A percentile compares a stretch with the other conserved stretches of the same genome.
phyloP scores from a whole-genome alignment of 1,284 basidiomycete species.

The Wallemia hederae region DNA sequence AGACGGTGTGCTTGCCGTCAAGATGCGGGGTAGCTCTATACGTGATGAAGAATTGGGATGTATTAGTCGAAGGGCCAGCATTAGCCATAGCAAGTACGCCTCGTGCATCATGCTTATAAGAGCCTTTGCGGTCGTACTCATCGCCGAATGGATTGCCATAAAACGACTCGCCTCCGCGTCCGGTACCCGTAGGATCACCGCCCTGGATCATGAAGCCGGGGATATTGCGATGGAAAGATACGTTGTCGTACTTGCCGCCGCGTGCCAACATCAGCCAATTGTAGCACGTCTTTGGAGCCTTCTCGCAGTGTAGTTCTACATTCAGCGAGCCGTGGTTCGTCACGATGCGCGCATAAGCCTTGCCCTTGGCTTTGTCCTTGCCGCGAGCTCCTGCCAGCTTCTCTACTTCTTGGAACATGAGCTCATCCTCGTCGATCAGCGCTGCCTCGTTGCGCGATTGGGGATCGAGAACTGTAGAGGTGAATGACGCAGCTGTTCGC shows the following conservation, averaged over 20 bases:
- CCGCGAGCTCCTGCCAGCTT: constrained; percentile 45
- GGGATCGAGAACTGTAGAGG: constrained; percentile 66
- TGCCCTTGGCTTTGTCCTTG: constrained; percentile 68
- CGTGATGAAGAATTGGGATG: constrained; percentile 70
- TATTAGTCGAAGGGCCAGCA: constrained; percentile 54
- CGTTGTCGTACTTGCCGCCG: constrained; percentile 64
- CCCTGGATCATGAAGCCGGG: constrained; percentile 97
- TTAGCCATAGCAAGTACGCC: constrained; percentile 74
- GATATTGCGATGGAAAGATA: constrained; percentile 65
- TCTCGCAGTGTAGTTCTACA: constrained; percentile 69
- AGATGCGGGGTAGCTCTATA: constrained; percentile 54
- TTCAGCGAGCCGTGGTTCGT: constrained; percentile 75
- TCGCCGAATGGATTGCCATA: constrained; percentile 92
- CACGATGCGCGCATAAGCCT: constrained; percentile 65
- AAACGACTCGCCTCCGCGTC: constrained; percentile 66
- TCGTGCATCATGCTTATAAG: constrained; percentile 51
- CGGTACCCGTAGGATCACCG: constrained; percentile 87
- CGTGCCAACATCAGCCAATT: constrained; percentile 82
- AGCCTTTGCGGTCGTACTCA: constrained; percentile 56
- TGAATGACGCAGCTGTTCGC: constrained; percentile 68
- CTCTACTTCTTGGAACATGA: constrained; percentile 70
- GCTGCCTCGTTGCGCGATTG: constrained; percentile 45
- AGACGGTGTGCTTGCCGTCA: constrained; percentile 57
- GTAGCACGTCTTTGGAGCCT: constrained; percentile 92
- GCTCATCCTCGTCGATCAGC: constrained; percentile 60